Evolutionary conservation across 1,284 basidiomycete species (phyloP).

Genomic region (Porogramme epimiltina): DNA sequence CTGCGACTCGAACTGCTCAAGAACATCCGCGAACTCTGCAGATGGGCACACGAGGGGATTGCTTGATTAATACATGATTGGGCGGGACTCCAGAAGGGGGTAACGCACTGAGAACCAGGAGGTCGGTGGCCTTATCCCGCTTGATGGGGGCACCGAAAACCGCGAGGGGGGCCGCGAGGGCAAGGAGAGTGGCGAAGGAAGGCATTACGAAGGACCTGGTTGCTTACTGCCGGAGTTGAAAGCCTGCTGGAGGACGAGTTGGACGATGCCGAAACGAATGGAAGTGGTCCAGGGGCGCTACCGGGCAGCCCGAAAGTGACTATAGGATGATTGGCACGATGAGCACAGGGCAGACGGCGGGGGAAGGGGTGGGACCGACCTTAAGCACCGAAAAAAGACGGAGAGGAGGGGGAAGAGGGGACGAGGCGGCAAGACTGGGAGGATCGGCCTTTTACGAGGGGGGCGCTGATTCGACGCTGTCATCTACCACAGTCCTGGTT

Average conservation of each 20-base stretch:
- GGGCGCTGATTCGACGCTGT: slow-evolving; percentile 15
- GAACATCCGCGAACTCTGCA: slow-evolving; percentile 72
- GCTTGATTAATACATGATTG: not conserved
- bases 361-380: slow-evolving; percentile 9
- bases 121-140: slow-evolving; percentile 43
- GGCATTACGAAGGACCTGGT: slow-evolving; percentile 38
- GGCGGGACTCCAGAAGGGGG: not conserved
- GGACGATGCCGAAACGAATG: slow-evolving; percentile 42
- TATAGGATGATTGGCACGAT: slow-evolving; percentile 8
- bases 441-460: slow-evolving; percentile 16
- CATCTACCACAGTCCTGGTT: slow-evolving; percentile 20
- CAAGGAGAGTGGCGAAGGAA: slow-evolving; percentile 38
- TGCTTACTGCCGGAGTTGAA: slow-evolving; percentile 44
- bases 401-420: slow-evolving; percentile 16
- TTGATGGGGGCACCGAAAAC: slow-evolving; percentile 53
- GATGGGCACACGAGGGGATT: not conserved
- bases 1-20: slow-evolving; percentile 70
- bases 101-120: slow-evolving; percentile 64
- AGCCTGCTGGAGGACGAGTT: slow-evolving; percentile 48
- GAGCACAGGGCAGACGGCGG: not conserved
- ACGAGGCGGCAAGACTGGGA: not conserved
- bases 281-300: slow-evolving; percentile 60
- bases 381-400: slow-evolving; percentile 29
- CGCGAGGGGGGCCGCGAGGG: slow-evolving; percentile 51
- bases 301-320: slow-evolving; percentile 63